Conservation (phyloP, 306 rosid genomes). For the Vachellia pachyceras region DNA sequence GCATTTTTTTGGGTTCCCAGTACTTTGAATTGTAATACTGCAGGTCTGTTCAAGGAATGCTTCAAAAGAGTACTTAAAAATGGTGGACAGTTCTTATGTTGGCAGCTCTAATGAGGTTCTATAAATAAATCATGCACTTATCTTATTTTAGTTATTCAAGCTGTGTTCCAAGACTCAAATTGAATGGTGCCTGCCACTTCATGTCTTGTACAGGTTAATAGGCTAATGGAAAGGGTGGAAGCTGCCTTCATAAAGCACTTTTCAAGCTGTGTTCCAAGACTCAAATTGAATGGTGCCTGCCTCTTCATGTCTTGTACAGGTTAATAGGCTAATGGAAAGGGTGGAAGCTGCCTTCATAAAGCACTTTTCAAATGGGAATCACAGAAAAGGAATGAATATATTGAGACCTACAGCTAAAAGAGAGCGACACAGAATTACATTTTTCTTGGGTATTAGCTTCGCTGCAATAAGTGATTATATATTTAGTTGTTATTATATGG, state of each 20-base stretch:
- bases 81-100: slow-evolving; percentile 70
- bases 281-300: slow-evolving; percentile 4
- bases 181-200: slow-evolving; percentile 22
- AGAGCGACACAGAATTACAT: slow-evolving; percentile 61
- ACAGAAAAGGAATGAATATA: slow-evolving; percentile 51
- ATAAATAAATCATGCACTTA: slow-evolving; percentile 8
- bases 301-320: slow-evolving; percentile 47
- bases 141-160: slow-evolving; percentile 5
- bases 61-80: slow-evolving; percentile 63
- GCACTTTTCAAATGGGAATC: slow-evolving; percentile 63
- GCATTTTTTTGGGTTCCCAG: neutral
- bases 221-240: slow-evolving; percentile 75
- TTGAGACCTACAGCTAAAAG: slow-evolving; percentile 57
- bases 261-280: slow-evolving; percentile 36
- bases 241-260: slow-evolving; percentile 64
- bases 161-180: neutral
- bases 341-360: slow-evolving; percentile 68
- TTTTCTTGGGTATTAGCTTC: slow-evolving; percentile 50
- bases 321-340: slow-evolving; percentile 65
- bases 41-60: slow-evolving; percentile 67
- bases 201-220: slow-evolving; percentile 50
- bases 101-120: slow-evolving; percentile 65
- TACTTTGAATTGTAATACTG: slow-evolving; percentile 5
- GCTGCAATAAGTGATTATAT: slow-evolving; percentile 3
- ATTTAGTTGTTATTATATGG: neutral